Evolutionary conservation across 2,329 filamentous ascomycete species (phyloP), one percentile per base, ranked within the genome.

Genomic region (Penicillium concentricum): DNA sequence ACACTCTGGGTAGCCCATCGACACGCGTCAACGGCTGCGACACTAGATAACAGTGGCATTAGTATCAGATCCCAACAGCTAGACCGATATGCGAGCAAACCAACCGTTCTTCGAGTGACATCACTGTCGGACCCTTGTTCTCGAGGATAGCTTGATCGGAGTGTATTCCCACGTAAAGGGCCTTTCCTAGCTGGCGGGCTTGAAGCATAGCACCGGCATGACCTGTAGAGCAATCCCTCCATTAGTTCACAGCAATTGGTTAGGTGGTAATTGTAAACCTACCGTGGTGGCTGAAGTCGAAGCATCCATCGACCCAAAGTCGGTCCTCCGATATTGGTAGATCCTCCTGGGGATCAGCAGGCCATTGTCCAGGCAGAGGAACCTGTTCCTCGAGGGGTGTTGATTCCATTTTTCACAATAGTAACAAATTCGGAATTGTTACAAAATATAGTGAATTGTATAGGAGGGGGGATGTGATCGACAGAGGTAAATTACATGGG

Each of bases 201-300:
- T 99, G 94, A 47, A 99, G 86, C 83, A 97, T 96, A 63, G 94
- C 94, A 59, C 94, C 94, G 5, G 94, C 94, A 79, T 99, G 94
- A 68, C 94, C 90, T 93, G 46, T 24, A 55, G 12, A 44, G 1
- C 12, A 6, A 26, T 12, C 9, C n/a, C 20, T 20, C 0, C 5
- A 34, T 59, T 53, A 59, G 54, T 13, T 30, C 13, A 68, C 50
- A 54, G 5, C 22, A 20, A 52, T 56, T 54, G 44, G 56, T 42
- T 49, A 34, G 38, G 42, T 26, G 26, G 24, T 35, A 51, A 51
- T 26, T 32, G 34, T 24, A 24, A 37, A 51, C 78, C 64, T 75
- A 91, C 90, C 94, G 74, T 97, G 94, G 75, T 99, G 94, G 78
- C 92, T 95, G 78, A 99, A 99, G 80, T 99, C 94, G 79, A 97